Evolutionary conservation across 257 asterid species (phyloP).

Genomic region (Scutellaria baicalensis): DNA sequence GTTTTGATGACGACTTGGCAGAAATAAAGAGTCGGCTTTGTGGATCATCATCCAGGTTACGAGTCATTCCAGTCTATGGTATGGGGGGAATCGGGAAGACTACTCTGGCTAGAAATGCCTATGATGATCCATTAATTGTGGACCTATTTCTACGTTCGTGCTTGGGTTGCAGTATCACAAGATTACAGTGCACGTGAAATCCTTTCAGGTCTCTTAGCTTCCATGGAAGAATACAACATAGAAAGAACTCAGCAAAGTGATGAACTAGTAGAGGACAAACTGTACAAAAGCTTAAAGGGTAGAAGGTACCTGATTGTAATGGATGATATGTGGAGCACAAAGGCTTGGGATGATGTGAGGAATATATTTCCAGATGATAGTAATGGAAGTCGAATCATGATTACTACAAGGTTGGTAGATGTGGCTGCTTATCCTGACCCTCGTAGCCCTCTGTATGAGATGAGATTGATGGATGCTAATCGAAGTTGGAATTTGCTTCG

Average conservation of each 20-base stretch:
- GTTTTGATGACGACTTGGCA: neutral
- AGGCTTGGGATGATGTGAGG: slow-evolving; percentile 1
- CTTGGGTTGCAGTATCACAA: neutral
- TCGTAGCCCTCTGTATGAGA: neutral
- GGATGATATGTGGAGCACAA: slow-evolving; percentile 11
- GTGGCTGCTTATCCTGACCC: neutral
- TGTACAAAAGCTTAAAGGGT: neutral
- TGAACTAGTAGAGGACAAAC: no score
- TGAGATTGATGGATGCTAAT: neutral
- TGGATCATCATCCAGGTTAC: neutral
- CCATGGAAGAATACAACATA: no score
- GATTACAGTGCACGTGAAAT: no score
- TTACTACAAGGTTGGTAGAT: neutral
- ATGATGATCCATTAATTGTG: neutral
- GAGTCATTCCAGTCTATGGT: slow-evolving; percentile 4
- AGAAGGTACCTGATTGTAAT: neutral
- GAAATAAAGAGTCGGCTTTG: neutral
- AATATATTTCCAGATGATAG: neutral
- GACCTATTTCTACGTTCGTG: neutral
- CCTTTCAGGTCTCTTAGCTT: no score
- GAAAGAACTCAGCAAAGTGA: no score
- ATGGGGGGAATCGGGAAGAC: slow-evolving; percentile 24
- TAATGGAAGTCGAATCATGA: slow-evolving; percentile 3
- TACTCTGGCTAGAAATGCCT: slow-evolving; percentile 13
- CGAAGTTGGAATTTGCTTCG: neutral